Conservation (phyloP, 208 protist genomes). For the Herpetomonas tarakana region DNA sequence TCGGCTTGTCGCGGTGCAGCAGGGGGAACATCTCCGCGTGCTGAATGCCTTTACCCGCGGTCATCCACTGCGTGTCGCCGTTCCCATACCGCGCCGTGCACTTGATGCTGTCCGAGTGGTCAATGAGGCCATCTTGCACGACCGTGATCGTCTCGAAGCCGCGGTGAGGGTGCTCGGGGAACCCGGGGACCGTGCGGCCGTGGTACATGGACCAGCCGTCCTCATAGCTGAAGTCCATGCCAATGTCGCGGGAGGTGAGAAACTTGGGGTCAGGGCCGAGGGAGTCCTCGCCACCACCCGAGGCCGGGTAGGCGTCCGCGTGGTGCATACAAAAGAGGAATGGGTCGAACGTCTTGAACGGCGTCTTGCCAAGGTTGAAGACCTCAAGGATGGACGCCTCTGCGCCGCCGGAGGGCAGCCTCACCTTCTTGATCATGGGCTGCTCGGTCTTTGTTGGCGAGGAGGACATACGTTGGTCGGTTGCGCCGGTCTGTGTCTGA, state of each 20-base stretch:
- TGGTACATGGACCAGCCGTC: slow-evolving; percentile 77
- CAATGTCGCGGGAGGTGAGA: slow-evolving; percentile 40
- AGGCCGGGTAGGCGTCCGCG: slow-evolving; percentile 50
- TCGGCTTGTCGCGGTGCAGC: slow-evolving; percentile 29
- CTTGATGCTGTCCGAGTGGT: slow-evolving; percentile 77
- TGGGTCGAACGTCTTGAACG: slow-evolving; percentile 44
- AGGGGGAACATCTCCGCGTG: slow-evolving; percentile 80
- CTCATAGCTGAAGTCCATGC: slow-evolving; percentile 54
- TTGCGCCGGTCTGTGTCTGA: no score
- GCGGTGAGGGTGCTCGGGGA: slow-evolving; percentile 84
- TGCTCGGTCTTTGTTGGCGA: no score
- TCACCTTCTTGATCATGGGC: no score
- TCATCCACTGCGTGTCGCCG: slow-evolving; percentile 93
- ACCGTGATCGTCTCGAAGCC: slow-evolving; percentile 91
- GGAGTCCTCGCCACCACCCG: slow-evolving; percentile 17
- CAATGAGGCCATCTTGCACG: slow-evolving; percentile 62
- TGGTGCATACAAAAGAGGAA: slow-evolving; percentile 58
- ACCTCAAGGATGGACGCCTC: background rate
- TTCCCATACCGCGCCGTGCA: slow-evolving; percentile 62
- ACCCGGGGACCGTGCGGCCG: slow-evolving; percentile 58
- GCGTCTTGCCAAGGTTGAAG: slow-evolving; percentile 20
- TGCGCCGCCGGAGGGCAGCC: background rate
- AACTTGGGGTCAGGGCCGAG: slow-evolving; percentile 26
- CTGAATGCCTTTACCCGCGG: slow-evolving; percentile 85
- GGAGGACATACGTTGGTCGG: no score